Percentiles rank a stretch among this genome's conserved stretches.
Conservation (phyloP, 139 green algal species). For the Yamagishiella unicocca region DNA sequence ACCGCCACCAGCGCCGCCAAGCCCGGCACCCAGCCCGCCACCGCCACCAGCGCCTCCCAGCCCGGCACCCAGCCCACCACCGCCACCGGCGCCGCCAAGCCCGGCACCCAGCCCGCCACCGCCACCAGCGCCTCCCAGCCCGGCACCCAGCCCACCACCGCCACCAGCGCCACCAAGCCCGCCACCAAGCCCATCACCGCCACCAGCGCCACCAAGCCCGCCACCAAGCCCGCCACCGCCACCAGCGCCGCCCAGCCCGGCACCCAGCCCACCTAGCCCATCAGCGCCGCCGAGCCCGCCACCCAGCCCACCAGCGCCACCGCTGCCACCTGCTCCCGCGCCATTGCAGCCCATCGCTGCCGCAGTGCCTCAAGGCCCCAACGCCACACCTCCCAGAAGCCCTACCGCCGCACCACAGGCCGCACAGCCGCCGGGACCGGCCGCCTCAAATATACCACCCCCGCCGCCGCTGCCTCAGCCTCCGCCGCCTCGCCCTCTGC, state of each 20-base stretch:
- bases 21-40: not conserved
- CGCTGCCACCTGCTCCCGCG: not conserved
- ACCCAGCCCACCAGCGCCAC: not conserved
- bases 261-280: not conserved
- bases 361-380: too few relatives aligned
- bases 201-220: not conserved
- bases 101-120: not conserved
- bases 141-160: not conserved
- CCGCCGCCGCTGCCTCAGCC: too few relatives aligned
- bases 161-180: not conserved
- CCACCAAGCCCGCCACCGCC: not conserved
- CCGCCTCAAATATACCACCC: not conserved
- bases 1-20: too few relatives aligned
- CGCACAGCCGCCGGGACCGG: too few relatives aligned
- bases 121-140: not conserved
- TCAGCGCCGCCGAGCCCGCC: not conserved
- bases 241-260: not conserved
- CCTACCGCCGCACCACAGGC: too few relatives aligned
- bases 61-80: not conserved
- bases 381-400: too few relatives aligned
- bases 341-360: too few relatives aligned
- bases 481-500: not conserved
- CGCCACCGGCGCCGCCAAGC: not conserved
- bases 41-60: not conserved
- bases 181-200: not conserved